These are phyloP conservation scores for Striga asiatica DNA, from an alignment of 257 asterid species.

Conservation along the genomic window DNA sequence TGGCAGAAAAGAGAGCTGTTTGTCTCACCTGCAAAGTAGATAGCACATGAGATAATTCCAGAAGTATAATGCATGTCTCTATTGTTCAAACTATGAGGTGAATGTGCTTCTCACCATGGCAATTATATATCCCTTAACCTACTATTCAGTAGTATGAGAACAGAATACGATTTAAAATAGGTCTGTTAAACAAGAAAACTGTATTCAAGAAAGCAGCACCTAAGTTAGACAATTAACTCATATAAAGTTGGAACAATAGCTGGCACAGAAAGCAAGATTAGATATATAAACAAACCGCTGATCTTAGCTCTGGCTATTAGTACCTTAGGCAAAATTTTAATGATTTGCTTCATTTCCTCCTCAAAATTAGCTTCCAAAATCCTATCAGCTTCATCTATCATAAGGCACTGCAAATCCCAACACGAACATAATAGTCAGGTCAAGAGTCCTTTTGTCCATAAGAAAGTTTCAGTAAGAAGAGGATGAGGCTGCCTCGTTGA, in stretches of 20 bases:
- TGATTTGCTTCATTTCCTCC: slow-evolving; percentile 81
- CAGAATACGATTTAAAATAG: neutral
- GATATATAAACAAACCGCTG: neutral
- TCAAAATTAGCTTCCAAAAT: slow-evolving; percentile 88
- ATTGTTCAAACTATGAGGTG: neutral
- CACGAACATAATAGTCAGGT: slow-evolving; percentile 9
- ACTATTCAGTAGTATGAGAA: neutral
- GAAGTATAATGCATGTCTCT: neutral
- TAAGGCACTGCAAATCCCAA: slow-evolving; percentile 63
- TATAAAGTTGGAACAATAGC: neutral
- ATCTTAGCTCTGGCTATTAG: neutral
- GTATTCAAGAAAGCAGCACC: no score
- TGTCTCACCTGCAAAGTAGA: slow-evolving; percentile 58
- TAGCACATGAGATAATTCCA: slow-evolving; percentile 15
- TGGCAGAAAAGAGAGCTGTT: slow-evolving; percentile 93
- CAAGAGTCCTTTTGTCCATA: neutral
- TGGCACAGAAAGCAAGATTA: neutral
- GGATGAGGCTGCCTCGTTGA: no score
- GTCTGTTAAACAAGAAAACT: no score
- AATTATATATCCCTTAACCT: no score
- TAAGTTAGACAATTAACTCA: no score
- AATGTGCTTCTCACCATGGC: neutral
- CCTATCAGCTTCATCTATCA: slow-evolving; percentile 94
- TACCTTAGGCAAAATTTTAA: slow-evolving; percentile 75
- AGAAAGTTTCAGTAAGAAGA: neutral